Conservation (phyloP, 1,284 basidiomycete genomes). For the Apiotrichum akiyoshidainum region DNA sequence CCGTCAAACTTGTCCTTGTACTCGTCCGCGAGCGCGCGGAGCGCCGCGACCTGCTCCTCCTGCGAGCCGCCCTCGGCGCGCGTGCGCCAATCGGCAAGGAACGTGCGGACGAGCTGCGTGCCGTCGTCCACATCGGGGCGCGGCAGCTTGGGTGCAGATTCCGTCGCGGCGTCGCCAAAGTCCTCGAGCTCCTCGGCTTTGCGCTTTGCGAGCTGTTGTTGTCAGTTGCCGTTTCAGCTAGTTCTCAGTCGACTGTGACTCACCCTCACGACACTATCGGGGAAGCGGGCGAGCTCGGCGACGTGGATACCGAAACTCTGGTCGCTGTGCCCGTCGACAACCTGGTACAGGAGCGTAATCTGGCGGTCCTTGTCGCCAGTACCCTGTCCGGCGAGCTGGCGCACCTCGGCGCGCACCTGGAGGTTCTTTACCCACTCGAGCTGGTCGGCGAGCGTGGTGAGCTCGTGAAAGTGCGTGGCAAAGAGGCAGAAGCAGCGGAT, state of each 20-base stretch:
- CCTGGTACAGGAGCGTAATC: conserved; percentile 92
- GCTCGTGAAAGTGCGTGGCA: conserved; percentile 97
- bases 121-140: conserved; percentile 71
- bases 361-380: conserved; percentile 67
- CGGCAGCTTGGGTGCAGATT: conserved; percentile 54
- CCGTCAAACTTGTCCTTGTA: conserved; percentile 66
- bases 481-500: conserved; percentile 94
- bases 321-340: conserved; percentile 88
- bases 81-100: conserved; percentile 71
- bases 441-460: conserved; percentile 86
- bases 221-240: background rate
- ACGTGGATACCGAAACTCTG: conserved; percentile 99
- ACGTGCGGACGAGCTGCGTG: conserved; percentile 71
- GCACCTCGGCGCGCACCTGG: conserved; percentile 92
- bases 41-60: conserved; percentile 63
- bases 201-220: conserved; percentile 73
- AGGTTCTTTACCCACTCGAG: conserved; percentile 86
- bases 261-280: conserved; percentile 86
- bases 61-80: conserved; percentile 48
- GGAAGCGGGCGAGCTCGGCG: conserved; percentile 93
- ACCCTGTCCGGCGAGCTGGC: conserved; percentile 33
- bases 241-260: conserved; percentile 18
- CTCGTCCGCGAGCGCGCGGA: conserved; percentile 65
- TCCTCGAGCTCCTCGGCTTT: conserved; percentile 97
- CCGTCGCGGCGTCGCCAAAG: conserved; percentile 57